Percentiles rank a stretch among this genome's conserved stretches.
Conservation (phyloP, 805 yeast genomes). For the Saccharomyces cerevisiae region DNA sequence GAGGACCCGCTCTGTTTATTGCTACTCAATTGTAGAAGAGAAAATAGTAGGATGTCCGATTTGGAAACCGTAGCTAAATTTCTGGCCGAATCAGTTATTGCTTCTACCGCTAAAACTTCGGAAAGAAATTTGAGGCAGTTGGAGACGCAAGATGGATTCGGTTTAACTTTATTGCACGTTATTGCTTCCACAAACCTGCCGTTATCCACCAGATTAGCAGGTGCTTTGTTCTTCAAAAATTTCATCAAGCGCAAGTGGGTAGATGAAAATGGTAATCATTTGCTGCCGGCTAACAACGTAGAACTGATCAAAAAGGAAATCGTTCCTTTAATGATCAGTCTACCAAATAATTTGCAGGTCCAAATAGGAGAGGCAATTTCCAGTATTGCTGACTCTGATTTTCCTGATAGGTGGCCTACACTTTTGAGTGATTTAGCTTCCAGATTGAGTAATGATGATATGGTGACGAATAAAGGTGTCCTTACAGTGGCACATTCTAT, state of each 20-base stretch:
- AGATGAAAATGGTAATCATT: slow-evolving; percentile 77
- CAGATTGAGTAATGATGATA: slow-evolving; percentile 56
- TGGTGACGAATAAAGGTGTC: slow-evolving; percentile 74
- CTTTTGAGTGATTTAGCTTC: slow-evolving; percentile 66
- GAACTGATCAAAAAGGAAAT: slow-evolving; percentile 65
- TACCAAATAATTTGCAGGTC: slow-evolving; percentile 74
- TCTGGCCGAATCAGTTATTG: slow-evolving; percentile 56
- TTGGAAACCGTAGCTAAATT: slow-evolving; percentile 45
- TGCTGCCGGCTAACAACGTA: slow-evolving; percentile 54
- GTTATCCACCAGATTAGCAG: slow-evolving; percentile 66
- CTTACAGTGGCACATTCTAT: slow-evolving; percentile 90
- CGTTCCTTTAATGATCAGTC: slow-evolving; percentile 72
- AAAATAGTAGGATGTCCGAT: slow-evolving; percentile 32
- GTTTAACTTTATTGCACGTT: slow-evolving; percentile 65
- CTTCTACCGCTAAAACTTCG: slow-evolving; percentile 55
- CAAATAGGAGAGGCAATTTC: slow-evolving; percentile 94
- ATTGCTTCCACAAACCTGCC: slow-evolving; percentile 55
- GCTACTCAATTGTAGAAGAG: background rate
- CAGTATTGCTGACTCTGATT: slow-evolving; percentile 89
- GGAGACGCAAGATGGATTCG: slow-evolving; percentile 66
- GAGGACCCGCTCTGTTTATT: background rate
- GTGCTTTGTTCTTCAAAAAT: slow-evolving; percentile 84
- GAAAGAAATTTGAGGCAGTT: slow-evolving; percentile 55
- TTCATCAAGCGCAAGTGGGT: slow-evolving; percentile 80
- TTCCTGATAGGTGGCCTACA: slow-evolving; percentile 82